Percentiles rank a stretch among this genome's conserved stretches.
These are phyloP conservation scores for Jatropha multifida DNA, from an alignment of 441 rosid genomes.

Conservation along the genomic window DNA sequence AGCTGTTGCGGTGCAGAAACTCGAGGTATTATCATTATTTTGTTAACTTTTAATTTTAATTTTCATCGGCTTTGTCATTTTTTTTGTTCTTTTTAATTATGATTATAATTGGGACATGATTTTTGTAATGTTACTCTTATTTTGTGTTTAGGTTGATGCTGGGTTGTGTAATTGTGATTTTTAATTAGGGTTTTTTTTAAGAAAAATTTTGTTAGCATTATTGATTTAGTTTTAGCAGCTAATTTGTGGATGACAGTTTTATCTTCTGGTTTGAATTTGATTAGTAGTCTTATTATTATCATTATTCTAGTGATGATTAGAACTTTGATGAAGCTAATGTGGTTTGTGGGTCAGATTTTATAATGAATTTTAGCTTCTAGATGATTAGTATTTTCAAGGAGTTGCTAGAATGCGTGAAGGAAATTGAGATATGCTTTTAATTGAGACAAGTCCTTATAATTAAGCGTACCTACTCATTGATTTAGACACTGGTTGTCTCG, in stretches of 20 bases:
- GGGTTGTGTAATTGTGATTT: not conserved
- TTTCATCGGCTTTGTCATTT: not conserved
- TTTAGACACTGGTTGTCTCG: not conserved
- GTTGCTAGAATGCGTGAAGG: not conserved
- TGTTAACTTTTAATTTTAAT: not conserved
- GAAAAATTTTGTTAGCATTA: not conserved
- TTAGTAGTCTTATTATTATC: not conserved
- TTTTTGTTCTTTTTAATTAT: not conserved
- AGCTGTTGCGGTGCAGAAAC: constrained; percentile 59
- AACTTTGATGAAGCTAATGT: not conserved
- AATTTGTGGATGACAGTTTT: not conserved
- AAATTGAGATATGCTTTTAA: no score
- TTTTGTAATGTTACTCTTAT: not conserved
- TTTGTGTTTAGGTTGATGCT: not conserved
- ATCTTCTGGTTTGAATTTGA: not conserved
- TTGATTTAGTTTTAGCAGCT: not conserved
- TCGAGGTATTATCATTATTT: constrained; percentile 47
- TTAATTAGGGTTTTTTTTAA: not conserved
- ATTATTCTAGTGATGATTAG: not conserved
- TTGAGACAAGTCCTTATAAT: not conserved
- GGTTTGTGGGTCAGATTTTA: not conserved
- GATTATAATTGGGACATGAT: not conserved
- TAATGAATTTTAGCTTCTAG: not conserved
- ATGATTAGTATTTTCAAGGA: not conserved
- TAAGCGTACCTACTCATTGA: not conserved